phyloP scores from a whole-genome alignment of 2,329 filamentous ascomycete genomes.

The Pseudogymnoascus pannorum region DNA sequence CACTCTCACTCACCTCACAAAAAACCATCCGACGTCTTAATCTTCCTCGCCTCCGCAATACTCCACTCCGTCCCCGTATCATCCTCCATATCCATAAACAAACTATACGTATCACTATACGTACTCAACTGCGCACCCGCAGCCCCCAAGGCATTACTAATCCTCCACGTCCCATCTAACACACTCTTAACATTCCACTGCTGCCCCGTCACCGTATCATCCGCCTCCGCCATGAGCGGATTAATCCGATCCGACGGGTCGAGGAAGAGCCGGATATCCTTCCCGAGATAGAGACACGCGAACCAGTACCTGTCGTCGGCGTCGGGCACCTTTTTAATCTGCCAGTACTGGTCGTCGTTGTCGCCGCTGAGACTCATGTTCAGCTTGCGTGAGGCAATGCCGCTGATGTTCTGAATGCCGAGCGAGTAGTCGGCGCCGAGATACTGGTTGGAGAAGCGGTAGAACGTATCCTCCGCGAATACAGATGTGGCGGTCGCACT shows the following conservation, averaged over 20 bases:
- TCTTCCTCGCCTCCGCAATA: conserved; percentile 2
- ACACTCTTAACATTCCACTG: background rate
- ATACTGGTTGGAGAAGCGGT: background rate
- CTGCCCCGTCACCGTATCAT: background rate
- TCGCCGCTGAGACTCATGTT: background rate
- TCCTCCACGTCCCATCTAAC: conserved; percentile 3
- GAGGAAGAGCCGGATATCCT: background rate
- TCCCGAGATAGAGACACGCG: background rate
- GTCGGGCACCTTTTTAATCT: background rate
- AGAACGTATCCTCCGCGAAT: background rate
- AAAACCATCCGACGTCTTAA: background rate
- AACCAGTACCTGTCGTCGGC: background rate
- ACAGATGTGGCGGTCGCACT: background rate
- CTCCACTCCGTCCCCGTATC: background rate
- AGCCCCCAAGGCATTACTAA: background rate
- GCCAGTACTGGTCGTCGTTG: background rate
- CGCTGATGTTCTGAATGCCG: background rate
- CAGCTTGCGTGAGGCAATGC: background rate
- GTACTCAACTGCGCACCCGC: background rate
- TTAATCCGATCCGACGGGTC: background rate
- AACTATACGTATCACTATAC: background rate
- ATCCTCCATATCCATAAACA: conserved; percentile 4
- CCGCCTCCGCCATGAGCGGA: background rate
- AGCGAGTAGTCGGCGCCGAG: background rate
- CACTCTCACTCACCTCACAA: background rate